Evolutionary conservation across 352 stramenopile species (phyloP).

Genomic region (Pythium folliculosum): DNA sequence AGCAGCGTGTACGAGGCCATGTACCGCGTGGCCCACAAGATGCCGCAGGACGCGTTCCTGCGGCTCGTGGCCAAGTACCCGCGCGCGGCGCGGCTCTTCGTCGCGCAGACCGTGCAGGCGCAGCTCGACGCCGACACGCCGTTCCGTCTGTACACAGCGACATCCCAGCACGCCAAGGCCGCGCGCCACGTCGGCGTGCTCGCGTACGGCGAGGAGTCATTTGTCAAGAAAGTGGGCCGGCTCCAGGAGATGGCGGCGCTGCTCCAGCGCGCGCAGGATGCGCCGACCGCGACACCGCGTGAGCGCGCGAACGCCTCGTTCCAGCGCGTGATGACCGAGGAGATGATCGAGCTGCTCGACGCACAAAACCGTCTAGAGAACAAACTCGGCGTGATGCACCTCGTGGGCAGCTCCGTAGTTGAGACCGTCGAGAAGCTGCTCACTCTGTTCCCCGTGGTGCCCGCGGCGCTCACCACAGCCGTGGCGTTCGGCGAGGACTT

Average conservation of each 20-base stretch:
- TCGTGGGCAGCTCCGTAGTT: slow-evolving; percentile 54
- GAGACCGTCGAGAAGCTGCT: slow-evolving; percentile 68
- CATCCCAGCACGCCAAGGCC: slow-evolving; percentile 35
- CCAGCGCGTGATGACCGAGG: slow-evolving; percentile 48
- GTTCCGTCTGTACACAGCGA: slow-evolving; percentile 36
- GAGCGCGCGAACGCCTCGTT: slow-evolving; percentile 40
- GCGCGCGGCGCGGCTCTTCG: slow-evolving; percentile 41
- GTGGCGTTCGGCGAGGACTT: slow-evolving; percentile 49
- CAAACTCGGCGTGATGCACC: slow-evolving; percentile 34
- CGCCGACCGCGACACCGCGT: not conserved
- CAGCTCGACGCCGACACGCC: slow-evolving; percentile 31
- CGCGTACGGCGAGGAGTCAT: slow-evolving; percentile 48
- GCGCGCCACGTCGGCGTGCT: slow-evolving; percentile 42
- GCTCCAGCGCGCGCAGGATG: slow-evolving; percentile 22
- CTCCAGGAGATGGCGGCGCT: slow-evolving; percentile 43
- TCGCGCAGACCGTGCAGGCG: slow-evolving; percentile 42
- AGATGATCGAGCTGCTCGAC: slow-evolving; percentile 49
- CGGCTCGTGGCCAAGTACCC: slow-evolving; percentile 46
- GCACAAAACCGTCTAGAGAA: slow-evolving; percentile 45
- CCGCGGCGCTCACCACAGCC: slow-evolving; percentile 35
- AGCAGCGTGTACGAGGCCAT: slow-evolving; percentile 49
- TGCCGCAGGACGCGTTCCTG: slow-evolving; percentile 38
- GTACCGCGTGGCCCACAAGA: slow-evolving; percentile 34
- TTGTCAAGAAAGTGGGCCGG: slow-evolving; percentile 40
- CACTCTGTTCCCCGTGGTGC: slow-evolving; percentile 44